These are phyloP conservation scores for Ephemerocybe angulata DNA, from an alignment of 768 basidiomycete genomes.

Conservation along the genomic window DNA sequence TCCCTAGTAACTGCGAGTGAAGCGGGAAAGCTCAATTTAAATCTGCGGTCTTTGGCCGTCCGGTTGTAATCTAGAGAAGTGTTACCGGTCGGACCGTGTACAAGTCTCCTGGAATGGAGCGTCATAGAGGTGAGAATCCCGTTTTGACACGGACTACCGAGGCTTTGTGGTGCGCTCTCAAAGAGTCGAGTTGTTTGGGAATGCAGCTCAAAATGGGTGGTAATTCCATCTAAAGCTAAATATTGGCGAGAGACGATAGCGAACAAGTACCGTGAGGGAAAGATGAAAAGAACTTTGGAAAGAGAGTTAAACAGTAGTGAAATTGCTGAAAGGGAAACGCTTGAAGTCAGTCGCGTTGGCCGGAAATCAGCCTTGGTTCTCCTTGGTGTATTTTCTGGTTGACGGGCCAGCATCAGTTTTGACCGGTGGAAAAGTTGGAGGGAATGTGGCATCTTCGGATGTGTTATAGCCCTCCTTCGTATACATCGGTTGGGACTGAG, in stretches of 20 bases:
- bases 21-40: slow-evolving; percentile 83
- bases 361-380: slow-evolving; percentile 52
- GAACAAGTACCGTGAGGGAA: slow-evolving; percentile 83
- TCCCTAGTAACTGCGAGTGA: slow-evolving; percentile 87
- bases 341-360: slow-evolving; percentile 65
- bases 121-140: slow-evolving; percentile 76
- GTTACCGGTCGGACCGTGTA: slow-evolving; percentile 68
- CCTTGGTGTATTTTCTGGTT: slow-evolving; percentile 50
- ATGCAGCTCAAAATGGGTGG: slow-evolving; percentile 82
- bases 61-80: slow-evolving; percentile 80
- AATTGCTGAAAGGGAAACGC: slow-evolving; percentile 77
- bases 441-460: slow-evolving; percentile 64
- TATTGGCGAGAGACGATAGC: slow-evolving; percentile 80
- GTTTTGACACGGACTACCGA: slow-evolving; percentile 50
- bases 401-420: slow-evolving; percentile 71
- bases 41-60: slow-evolving; percentile 58
- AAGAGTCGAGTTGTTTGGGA: slow-evolving; percentile 85
- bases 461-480: slow-evolving; percentile 61
- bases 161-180: slow-evolving; percentile 68
- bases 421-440: slow-evolving; percentile 50
- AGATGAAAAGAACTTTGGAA: slow-evolving; percentile 80
- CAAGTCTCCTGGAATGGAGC: slow-evolving; percentile 77
- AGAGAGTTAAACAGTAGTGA: slow-evolving; percentile 81
- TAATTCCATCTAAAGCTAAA: slow-evolving; percentile 85
- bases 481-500: slow-evolving; percentile 58